These are phyloP conservation scores for Lagerstroemia fauriei DNA, from an alignment of 441 rosid genomes.

Conservation along the genomic window DNA sequence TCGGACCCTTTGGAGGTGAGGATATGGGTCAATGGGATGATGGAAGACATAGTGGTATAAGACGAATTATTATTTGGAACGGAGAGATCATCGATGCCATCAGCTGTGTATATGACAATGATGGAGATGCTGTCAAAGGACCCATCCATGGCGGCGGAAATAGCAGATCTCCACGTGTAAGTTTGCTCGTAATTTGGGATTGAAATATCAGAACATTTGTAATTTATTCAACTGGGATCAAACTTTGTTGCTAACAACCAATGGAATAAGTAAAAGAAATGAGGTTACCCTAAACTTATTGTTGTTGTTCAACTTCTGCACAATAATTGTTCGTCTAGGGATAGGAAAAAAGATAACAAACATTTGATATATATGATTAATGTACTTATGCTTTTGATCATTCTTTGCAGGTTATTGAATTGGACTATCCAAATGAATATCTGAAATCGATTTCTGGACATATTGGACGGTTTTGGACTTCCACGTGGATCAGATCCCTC, in stretches of 20 bases:
- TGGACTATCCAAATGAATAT: conserved; percentile 7
- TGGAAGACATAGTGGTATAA: not conserved
- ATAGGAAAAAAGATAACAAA: no score
- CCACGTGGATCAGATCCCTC: not conserved
- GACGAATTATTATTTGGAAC: not conserved
- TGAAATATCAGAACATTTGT: no score
- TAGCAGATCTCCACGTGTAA: not conserved
- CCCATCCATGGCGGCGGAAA: not conserved
- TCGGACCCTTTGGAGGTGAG: conserved; percentile 3
- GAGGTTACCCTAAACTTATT: no score
- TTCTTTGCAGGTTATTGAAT: not conserved
- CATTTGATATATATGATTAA: no score
- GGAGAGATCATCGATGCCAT: not conserved
- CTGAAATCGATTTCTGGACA: not conserved
- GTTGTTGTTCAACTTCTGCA: no score
- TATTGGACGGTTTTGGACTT: not conserved
- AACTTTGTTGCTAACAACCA: no score
- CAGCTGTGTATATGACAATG: not conserved
- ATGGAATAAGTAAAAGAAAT: no score
- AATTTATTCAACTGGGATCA: no score
- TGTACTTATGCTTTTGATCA: not conserved
- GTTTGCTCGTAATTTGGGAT: not conserved
- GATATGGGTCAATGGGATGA: conserved; percentile 8
- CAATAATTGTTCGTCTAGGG: no score
- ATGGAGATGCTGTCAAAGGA: not conserved